Evolutionary conservation across 2,329 filamentous ascomycete species (phyloP).

Genomic region (Chaetomium sp.): DNA sequence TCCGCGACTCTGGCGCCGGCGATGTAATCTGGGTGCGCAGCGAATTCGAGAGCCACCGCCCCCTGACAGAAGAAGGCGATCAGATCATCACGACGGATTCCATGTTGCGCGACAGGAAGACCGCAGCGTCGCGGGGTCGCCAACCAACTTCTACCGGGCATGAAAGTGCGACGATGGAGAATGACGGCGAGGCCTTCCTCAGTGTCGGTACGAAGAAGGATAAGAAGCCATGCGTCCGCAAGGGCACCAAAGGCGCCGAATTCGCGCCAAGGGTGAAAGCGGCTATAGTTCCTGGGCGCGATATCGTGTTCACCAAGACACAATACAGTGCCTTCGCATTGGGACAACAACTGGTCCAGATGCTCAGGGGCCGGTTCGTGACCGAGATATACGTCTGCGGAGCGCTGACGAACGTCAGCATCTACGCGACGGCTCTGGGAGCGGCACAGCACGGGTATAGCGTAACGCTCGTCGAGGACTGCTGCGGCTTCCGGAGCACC

Average conservation of each 20-base stretch:
- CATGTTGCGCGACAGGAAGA: constrained; percentile 31
- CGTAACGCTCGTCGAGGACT: constrained; percentile 88
- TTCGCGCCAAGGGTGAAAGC: constrained; percentile 48
- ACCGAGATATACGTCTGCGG: constrained; percentile 91
- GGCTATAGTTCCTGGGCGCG: constrained; percentile 48
- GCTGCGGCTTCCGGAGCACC: constrained; percentile 76
- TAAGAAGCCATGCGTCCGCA: constrained; percentile 48
- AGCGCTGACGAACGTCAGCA: constrained; percentile 80
- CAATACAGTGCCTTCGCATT: constrained; percentile 87
- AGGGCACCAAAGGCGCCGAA: constrained; percentile 49
- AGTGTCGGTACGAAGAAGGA: constrained; percentile 35
- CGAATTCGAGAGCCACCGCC: constrained; percentile 66
- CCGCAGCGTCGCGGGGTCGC: constrained; percentile 29
- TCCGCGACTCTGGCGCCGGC: constrained; percentile 69
- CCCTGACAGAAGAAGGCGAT: constrained; percentile 52
- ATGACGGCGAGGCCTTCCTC: constrained; percentile 46
- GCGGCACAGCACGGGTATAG: constrained; percentile 83
- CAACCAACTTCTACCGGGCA: constrained; percentile 34
- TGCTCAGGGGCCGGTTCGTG: constrained; percentile 81
- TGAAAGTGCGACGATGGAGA: constrained; percentile 44
- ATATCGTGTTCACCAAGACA: constrained; percentile 65
- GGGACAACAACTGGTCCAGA: constrained; percentile 67
- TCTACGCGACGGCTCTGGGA: constrained; percentile 89
- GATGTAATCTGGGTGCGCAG: constrained; percentile 85
- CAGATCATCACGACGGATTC: constrained; percentile 51